Conservation (phyloP, 352 stramenopile species). For the Pythium dissotocum region DNA sequence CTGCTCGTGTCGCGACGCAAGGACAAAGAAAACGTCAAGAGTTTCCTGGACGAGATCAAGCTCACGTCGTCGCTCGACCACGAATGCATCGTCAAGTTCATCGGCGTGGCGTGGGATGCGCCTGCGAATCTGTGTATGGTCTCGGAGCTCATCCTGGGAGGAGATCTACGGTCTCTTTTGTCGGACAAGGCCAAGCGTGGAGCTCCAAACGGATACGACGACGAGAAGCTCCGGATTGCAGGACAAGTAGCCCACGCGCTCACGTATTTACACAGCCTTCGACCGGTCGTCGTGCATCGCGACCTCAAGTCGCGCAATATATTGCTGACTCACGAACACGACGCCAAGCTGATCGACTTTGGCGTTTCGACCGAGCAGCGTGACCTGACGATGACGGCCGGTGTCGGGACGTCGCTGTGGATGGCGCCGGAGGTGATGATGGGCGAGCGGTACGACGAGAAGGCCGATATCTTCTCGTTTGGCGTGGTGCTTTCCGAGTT, state of each 20-base stretch:
- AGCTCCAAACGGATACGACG: constrained; percentile 23
- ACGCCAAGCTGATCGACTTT: constrained; percentile 46
- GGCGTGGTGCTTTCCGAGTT: constrained; percentile 30
- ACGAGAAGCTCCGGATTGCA: constrained; percentile 35
- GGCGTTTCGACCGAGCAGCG: constrained; percentile 13
- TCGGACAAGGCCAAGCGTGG: constrained; percentile 8
- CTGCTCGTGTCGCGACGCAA: not conserved
- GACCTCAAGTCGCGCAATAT: constrained; percentile 23
- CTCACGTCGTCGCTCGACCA: constrained; percentile 31
- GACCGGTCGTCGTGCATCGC: not conserved
- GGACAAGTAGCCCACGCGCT: constrained; percentile 6
- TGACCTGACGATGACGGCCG: constrained; percentile 3
- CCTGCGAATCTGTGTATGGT: constrained; percentile 33
- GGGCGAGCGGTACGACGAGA: too few relatives aligned
- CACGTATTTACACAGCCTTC: not conserved
- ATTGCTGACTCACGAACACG: constrained; percentile 30
- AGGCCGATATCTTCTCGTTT: constrained; percentile 27
- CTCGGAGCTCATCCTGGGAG: constrained; percentile 39
- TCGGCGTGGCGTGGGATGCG: constrained; percentile 14
- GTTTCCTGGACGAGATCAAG: constrained; percentile 26
- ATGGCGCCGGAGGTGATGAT: too few relatives aligned
- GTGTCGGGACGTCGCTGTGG: not conserved
- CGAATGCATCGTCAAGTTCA: not conserved
- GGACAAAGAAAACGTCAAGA: not conserved
- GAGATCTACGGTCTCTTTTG: constrained; percentile 35